These are phyloP conservation scores for Termitomyces sp. DNA, from an alignment of 1,284 basidiomycete genomes.

Conservation along the genomic window DNA sequence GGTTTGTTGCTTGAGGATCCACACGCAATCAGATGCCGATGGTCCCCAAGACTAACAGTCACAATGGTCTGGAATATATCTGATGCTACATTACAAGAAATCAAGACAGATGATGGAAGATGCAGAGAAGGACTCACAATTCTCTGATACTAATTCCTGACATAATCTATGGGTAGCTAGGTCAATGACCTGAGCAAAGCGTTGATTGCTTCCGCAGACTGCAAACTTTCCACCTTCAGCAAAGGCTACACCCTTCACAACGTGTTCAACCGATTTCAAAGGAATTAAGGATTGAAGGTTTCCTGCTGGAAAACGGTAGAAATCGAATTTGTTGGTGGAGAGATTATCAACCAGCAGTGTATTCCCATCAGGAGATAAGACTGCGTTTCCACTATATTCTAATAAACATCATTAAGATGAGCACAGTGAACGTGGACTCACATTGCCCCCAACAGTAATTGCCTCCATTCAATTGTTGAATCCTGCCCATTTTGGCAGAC, in stretches of 20 bases:
- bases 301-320: not conserved
- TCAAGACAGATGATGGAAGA: not conserved
- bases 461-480: not conserved
- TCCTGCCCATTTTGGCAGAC: not conserved
- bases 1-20: not conserved
- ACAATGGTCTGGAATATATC: not conserved
- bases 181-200: not conserved
- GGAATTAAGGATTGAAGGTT: not conserved
- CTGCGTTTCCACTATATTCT: not conserved
- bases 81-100: not conserved
- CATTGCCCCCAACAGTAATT: not conserved
- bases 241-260: not conserved
- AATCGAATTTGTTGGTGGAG: not conserved
- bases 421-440: too few species aligned
- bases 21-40: not conserved
- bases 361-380: not conserved
- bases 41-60: not conserved
- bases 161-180: not conserved
- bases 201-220: not conserved
- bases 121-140: not conserved
- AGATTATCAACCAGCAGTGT: not conserved
- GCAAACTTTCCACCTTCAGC: not conserved
- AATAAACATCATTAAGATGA: too few species aligned
- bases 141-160: not conserved
- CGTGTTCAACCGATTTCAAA: not conserved